Evolutionary conservation across 208 protist genomes (phyloP), one percentile per base, ranked within the genome.

Genomic region (Leishmania tarentolae): DNA sequence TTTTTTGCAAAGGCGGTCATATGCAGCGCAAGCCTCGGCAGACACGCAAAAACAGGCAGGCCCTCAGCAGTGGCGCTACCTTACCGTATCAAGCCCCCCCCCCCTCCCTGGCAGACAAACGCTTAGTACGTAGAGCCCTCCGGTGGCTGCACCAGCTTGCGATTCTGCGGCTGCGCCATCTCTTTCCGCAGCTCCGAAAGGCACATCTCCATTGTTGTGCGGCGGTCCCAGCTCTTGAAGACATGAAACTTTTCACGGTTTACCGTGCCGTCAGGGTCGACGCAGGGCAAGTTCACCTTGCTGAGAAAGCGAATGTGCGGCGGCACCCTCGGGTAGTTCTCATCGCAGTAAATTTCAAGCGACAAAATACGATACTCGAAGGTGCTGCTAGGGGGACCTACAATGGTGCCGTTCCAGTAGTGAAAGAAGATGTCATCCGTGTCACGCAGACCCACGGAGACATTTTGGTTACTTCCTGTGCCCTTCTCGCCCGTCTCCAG

Each of bases 401-500:
- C 90, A 57, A 98, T 98, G 24, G 95, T 97, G 83, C 93, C 95
- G 80, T 96, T 98, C 95, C 95, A 98, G 83, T 97, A 81, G 80
- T 97, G 95, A 61, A 98, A 88, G 81, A 89, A 97, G 79, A 98
- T 98, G 83, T 98, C 95, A 47, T 91, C 90, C 31, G 90, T 96
- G 87, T 95, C 93, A 59, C 92, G 88, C 78, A 98, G 90, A 46
- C 95, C 95, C 50, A 98, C 92, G 15, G 92, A 96, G 72, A 98
- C 94, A 82, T 93, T 97, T 83, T 95, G 93, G 83, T 97, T 97
- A 76, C 82, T 80, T 68, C 94, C 93, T 3, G 90, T 94, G 68
- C 92, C 95, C 88, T 98, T 98, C 82, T 98, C 95, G n/a, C 93
- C 95, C 11, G 92, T 90, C 91, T 98, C 95, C 9, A 98, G 87